These are phyloP conservation scores for Epithele typhae DNA, from an alignment of 768 basidiomycete genomes.

Conservation along the genomic window DNA sequence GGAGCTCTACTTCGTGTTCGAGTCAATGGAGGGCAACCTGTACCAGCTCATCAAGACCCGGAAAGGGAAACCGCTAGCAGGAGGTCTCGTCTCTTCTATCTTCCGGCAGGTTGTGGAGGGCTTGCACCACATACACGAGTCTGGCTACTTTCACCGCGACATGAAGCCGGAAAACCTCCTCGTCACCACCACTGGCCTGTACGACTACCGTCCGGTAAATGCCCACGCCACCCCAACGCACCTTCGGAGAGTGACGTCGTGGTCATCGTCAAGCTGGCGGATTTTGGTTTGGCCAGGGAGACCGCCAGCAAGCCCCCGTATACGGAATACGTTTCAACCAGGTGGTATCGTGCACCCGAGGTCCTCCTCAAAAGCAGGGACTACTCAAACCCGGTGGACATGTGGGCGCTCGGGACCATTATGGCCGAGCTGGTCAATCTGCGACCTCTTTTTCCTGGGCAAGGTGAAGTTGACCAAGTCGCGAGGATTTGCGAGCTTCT, in stretches of 20 bases:
- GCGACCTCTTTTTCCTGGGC: slow-evolving; percentile 92
- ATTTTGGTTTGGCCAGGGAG: slow-evolving; percentile 95
- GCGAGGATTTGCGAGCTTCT: slow-evolving; percentile 87
- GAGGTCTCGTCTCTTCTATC: slow-evolving; percentile 92
- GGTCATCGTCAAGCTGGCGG: slow-evolving; percentile 95
- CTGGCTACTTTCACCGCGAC: slow-evolving; percentile 98
- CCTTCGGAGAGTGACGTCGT: slow-evolving; percentile 90
- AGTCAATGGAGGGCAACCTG: slow-evolving; percentile 99
- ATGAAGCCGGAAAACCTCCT: slow-evolving; percentile 99
- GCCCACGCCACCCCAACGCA: slow-evolving; percentile 57
- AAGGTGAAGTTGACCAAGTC: slow-evolving; percentile 90
- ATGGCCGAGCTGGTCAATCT: slow-evolving; percentile 96
- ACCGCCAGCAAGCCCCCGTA: slow-evolving; percentile 87
- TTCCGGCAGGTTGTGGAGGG: slow-evolving; percentile 90
- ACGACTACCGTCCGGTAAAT: slow-evolving; percentile 84
- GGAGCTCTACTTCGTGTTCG: slow-evolving; percentile 99
- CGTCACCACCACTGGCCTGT: slow-evolving; percentile 94
- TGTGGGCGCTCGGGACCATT: slow-evolving; percentile 99
- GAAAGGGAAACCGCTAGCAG: slow-evolving; percentile 92
- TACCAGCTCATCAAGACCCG: slow-evolving; percentile 98
- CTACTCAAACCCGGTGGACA: slow-evolving; percentile 96
- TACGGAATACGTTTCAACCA: slow-evolving; percentile 98
- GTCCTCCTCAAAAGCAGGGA: slow-evolving; percentile 87
- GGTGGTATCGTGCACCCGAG: slow-evolving; percentile 99
- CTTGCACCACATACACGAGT: slow-evolving; percentile 85